Percentiles rank a stretch among this genome's conserved stretches.
Conservation (phyloP, 768 basidiomycete species). For the Trametes maxima region DNA sequence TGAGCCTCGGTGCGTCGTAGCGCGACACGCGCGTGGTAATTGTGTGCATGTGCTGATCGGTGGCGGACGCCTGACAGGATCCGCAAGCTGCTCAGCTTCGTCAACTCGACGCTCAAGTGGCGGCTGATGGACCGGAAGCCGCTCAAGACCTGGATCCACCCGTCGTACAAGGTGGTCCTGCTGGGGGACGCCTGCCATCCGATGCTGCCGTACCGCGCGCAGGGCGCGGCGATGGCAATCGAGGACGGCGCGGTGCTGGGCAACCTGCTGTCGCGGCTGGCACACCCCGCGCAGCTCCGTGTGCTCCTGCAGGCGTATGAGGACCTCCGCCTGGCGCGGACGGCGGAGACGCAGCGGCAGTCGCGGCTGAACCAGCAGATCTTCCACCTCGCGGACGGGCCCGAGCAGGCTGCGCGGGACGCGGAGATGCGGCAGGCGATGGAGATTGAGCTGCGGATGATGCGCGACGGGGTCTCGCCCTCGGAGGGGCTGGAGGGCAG, state of each 20-base stretch:
- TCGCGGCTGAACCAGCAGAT: constrained; percentile 53
- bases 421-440: constrained; percentile 51
- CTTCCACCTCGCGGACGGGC: constrained; percentile 60
- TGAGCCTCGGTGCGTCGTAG: constrained; percentile 39
- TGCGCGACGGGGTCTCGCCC: constrained; percentile 22
- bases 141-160: constrained; percentile 43
- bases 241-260: constrained; percentile 54
- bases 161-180: constrained; percentile 36
- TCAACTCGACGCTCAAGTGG: constrained; percentile 45
- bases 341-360: constrained; percentile 49
- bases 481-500: constrained; percentile 37
- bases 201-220: constrained; percentile 48
- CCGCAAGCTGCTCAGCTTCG: constrained; percentile 39
- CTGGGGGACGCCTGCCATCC: constrained; percentile 48
- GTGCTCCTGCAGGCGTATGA: constrained; percentile 55
- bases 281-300: constrained; percentile 43
- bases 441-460: constrained; percentile 39
- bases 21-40: neutral
- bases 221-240: constrained; percentile 48
- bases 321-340: constrained; percentile 50
- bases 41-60: neutral
- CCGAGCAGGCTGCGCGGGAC: constrained; percentile 54
- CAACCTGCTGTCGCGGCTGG: constrained; percentile 51
- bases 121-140: constrained; percentile 45
- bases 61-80: constrained; percentile 26